Evolutionary conservation across 208 protist species (phyloP), one percentile per base, ranked within the genome.

Genomic region (Leptomonas pyrrhocoris): DNA sequence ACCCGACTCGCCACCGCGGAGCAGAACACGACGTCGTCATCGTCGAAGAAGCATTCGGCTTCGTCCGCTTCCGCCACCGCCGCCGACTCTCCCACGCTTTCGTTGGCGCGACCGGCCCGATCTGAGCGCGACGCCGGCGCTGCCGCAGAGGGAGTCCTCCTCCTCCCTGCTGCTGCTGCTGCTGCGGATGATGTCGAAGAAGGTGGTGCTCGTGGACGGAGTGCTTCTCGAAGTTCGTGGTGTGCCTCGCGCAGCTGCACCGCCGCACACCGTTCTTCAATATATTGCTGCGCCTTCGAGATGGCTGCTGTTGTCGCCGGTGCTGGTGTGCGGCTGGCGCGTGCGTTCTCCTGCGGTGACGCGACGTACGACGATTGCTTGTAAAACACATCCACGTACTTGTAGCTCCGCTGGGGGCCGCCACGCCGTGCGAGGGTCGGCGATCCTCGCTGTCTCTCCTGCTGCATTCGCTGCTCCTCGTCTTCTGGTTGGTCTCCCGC

Each of bases 301-400:
- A 1, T 9, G 30, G 51, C 34, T 59, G 34, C 15, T 7, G 6
- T 25, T 19, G 31, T 16, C 18, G 54, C 28, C 16, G 63, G 45
- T 18, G 62, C 27, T 36, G 40, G 11, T 2, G 66, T 63, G 8
- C 48, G 28, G 36, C 50, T 27, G 13, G 21, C 50, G 7, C 27
- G 27, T 12, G 3, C 11, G 7, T 23, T 25, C 19, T 27, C 31
- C 23, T 34, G 49, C n/a, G 21, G 34, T 30, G 60, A 40, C 27
- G 46, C 18, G 45, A 21, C 16, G 54, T 25, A 30, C 31, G 15
- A 36, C 23, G 5, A 34, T 21, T 65, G 71, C 28, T 50, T 46
- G 51, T 61, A 77, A 0, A 77, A 71, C 1, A 60, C 30, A 21
- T 77, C 71, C 23, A 71, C 63, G 56, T 77, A 77, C 18, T 46